Percentiles rank a stretch among this genome's conserved stretches.
Evolutionary conservation across 805 yeast species (phyloP).

Genomic region (Ogataea ramenticola): DNA sequence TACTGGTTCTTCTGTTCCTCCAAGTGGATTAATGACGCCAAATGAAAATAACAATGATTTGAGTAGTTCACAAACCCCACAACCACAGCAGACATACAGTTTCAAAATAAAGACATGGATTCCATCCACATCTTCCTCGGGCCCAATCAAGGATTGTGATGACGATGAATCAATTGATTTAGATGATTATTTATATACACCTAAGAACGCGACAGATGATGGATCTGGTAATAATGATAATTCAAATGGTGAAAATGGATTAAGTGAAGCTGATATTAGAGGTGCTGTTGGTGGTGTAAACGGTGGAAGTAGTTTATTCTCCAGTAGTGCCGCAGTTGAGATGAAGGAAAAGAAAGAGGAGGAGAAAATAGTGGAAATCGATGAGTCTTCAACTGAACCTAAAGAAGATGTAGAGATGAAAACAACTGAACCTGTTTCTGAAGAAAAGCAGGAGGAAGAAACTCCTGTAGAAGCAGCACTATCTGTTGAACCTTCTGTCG

Average conservation of each 20-base stretch:
- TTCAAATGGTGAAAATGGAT: slow-evolving; percentile 13
- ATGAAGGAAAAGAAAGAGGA: slow-evolving; percentile 8
- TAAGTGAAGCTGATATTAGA: slow-evolving; percentile 32
- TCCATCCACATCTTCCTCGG: slow-evolving; percentile 5
- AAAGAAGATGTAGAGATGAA: neutral
- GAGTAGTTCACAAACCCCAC: slow-evolving; percentile 21
- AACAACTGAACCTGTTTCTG: neutral
- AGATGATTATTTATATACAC: slow-evolving; percentile 21
- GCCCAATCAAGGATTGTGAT: slow-evolving; percentile 13
- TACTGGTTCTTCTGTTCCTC: slow-evolving; percentile 1
- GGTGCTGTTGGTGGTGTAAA: slow-evolving; percentile 35
- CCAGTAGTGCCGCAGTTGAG: slow-evolving; percentile 24
- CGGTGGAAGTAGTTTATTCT: slow-evolving; percentile 20
- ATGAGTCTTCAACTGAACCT: neutral
- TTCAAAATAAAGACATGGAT: slow-evolving; percentile 29
- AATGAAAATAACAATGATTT: slow-evolving; percentile 11
- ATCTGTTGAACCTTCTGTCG: neutral
- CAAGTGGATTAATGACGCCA: slow-evolving; percentile 2
- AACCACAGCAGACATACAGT: slow-evolving; percentile 20
- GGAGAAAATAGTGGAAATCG: neutral
- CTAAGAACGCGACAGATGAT: neutral
- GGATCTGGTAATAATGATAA: slow-evolving; percentile 6
- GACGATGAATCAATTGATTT: slow-evolving; percentile 34
- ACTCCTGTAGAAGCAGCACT: neutral
- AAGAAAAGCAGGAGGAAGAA: neutral